Evolutionary conservation across 495 filamentous ascomycete genomes (phyloP).

Genomic region (Hypoxylon subgilvum): DNA sequence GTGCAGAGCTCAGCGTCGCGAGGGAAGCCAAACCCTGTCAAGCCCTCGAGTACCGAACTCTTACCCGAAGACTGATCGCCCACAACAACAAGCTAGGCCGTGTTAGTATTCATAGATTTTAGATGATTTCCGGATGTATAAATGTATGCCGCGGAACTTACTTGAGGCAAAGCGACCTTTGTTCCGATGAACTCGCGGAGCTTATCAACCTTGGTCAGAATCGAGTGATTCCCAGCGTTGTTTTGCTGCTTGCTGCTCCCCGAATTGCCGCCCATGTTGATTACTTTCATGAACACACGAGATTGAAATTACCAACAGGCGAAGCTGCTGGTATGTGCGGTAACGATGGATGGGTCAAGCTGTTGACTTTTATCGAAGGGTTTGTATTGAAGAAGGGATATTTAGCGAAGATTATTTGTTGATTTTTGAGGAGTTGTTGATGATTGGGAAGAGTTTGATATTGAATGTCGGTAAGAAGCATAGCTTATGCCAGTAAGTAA

Average conservation of each 20-base stretch:
- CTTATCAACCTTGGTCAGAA: constrained; percentile 47
- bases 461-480: too few species aligned
- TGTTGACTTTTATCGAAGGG: too few species aligned
- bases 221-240: constrained; percentile 30
- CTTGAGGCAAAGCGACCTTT: constrained; percentile 47
- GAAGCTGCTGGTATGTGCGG: too few species aligned
- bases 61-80: constrained; percentile 63
- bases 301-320: too few species aligned
- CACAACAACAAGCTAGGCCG: constrained; percentile 52
- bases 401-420: too few species aligned
- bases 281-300: constrained; percentile 3
- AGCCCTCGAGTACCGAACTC: constrained; percentile 56
- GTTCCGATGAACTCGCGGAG: constrained; percentile 51
- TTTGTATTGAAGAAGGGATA: too few species aligned
- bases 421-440: too few species aligned
- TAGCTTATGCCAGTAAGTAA: too few species aligned
- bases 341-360: too few species aligned
- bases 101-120: too few species aligned
- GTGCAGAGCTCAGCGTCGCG: constrained; percentile 61
- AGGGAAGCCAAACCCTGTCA: constrained; percentile 62
- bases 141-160: not conserved
- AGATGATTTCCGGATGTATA: too few species aligned
- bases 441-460: too few species aligned
- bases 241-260: not conserved
- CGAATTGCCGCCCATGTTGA: constrained; percentile 18